Base-by-base conservation (phyloP, 2,329 filamentous ascomycete species). In the Verticillium nubilum region DNA sequence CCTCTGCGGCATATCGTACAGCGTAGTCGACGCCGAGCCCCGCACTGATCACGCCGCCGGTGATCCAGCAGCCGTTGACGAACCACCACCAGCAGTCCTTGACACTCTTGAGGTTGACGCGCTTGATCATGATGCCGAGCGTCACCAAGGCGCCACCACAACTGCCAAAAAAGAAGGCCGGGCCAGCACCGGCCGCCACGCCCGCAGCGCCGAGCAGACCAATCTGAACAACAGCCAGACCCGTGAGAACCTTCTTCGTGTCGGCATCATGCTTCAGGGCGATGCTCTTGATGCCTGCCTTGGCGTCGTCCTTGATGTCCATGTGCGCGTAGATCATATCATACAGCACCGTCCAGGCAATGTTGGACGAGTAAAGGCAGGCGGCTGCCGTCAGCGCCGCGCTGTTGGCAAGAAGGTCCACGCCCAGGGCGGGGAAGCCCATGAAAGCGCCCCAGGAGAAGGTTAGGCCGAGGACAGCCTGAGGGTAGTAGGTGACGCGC, bases 281-380 rank as follows among this genome's bases (percentile, higher is more conserved):
- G 66, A 96, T 95, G 68, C 88, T 91, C 78, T 94, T 96, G 75
- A 96, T 95, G 9, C 92, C 92, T 0, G 88, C 91, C 72, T 92
- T 92, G 62, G 81, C 86, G 69, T 96, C 92, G 67, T 96, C 91
- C 68, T 88, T 88, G 72, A 94, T 89, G 68, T 96, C 92, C 87
- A 95, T 94, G 71, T 96, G 92, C 15, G 92, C 92, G 72, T 96
- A 96, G 31, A 96, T 92, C 86, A 95, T 96, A 72, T 96, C 92
- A 72, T 96, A 96, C 42, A 96, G 75, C 27, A 96, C 82, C 0
- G 91, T 96, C 92, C 92, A 96, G 3, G 90, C 86, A 26, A 95
- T 80, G 66, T 92, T 95, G 52, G 89, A 92, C 12, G 83, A 76
- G 70, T 96, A 96, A 55, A 96, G 76, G 60, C 84, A 84, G 2